Percentiles rank a stretch among this genome's conserved stretches.
phyloP scores from a whole-genome alignment of 768 basidiomycete species.

The Gautieria morchelliformis region DNA sequence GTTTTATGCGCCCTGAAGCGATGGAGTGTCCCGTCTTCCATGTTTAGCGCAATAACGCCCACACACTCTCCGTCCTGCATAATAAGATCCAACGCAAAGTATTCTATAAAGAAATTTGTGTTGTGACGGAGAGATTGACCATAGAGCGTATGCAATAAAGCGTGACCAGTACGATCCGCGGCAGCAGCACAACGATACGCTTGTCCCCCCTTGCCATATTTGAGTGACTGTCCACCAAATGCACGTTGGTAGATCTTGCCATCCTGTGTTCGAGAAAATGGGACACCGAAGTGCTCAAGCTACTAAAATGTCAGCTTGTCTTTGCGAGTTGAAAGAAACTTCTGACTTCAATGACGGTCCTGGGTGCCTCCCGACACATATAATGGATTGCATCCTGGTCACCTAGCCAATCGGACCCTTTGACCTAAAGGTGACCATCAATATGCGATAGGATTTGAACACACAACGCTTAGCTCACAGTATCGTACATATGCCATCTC shows the following conservation, averaged over 20 bases:
- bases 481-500: constrained; percentile 99
- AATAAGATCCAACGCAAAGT: constrained; percentile 97
- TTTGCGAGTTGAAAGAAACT: neutral
- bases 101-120: constrained; percentile 99
- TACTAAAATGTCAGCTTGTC: constrained; percentile 24
- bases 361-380: constrained; percentile 97
- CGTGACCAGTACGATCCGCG: constrained; percentile 97
- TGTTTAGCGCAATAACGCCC: constrained; percentile 97
- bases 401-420: constrained; percentile 99
- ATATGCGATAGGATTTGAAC: constrained; percentile 8
- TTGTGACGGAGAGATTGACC: constrained; percentile 98
- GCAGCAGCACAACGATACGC: constrained; percentile 98
- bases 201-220: constrained; percentile 97
- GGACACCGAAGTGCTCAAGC: constrained; percentile 98
- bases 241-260: constrained; percentile 99
- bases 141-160: constrained; percentile 96
- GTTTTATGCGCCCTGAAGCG: constrained; percentile 98
- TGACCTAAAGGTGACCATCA: constrained; percentile 51
- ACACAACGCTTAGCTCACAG: constrained; percentile 38
- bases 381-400: constrained; percentile 99
- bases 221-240: constrained; percentile 95
- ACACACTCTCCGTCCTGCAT: constrained; percentile 99
- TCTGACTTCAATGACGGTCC: constrained; percentile 81
- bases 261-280: constrained; percentile 96
- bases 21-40: constrained; percentile 99